Evolutionary conservation across 1,139 yeast species (phyloP), one percentile per base, ranked within the genome.

Genomic region (Pneumocystis carinii): DNA sequence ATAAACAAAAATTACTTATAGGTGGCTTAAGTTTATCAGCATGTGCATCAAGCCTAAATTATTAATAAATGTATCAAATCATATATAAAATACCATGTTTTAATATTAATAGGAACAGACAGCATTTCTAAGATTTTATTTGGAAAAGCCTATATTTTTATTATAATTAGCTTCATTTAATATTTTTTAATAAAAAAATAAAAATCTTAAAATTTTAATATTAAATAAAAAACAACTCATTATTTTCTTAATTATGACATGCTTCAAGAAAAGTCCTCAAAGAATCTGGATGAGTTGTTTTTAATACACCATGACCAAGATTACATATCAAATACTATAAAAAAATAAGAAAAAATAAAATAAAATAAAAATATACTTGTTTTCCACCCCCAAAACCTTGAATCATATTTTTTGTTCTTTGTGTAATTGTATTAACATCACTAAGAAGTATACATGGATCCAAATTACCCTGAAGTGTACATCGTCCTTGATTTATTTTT

Each of bases 291-390:
- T 88, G 86, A 95, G 92, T 88, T 75, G 87, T 88, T 32, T 97
- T 97, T 73, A 90, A 97, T 39, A 97, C 92, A 37, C 98, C 98
- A 71, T 92, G 98, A 61, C 98, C 98, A 73, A 92, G 86, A 76
- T 92, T 92, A 69, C 90, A 85, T 68, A 92, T 90, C 75, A 92
- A 48, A 48, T 48, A 19, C 55, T 48, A 12, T 48, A 48, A 48
- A 48, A 48, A 24, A 24, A 32, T 48, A 92, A 48, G 15, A 48
- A 48, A 24, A 10, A 48, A 48, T 24, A 24, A 12, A 6, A 24
- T 71, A 85, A 24, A 24, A 1, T 10, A 24, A 24, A 24, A 10
- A 24, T 48, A 17, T 48, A 48, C 82, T 72, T 87, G 84, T 73
- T 89, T 90, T 36, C 97, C 97, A 60, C 95, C 95, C 19, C 94